A percentile compares a stretch with the other conserved stretches of the same genome.
These are phyloP conservation scores for Bimuria novae-zelandiae DNA, from an alignment of 2,329 filamentous ascomycete genomes.

Conservation along the genomic window DNA sequence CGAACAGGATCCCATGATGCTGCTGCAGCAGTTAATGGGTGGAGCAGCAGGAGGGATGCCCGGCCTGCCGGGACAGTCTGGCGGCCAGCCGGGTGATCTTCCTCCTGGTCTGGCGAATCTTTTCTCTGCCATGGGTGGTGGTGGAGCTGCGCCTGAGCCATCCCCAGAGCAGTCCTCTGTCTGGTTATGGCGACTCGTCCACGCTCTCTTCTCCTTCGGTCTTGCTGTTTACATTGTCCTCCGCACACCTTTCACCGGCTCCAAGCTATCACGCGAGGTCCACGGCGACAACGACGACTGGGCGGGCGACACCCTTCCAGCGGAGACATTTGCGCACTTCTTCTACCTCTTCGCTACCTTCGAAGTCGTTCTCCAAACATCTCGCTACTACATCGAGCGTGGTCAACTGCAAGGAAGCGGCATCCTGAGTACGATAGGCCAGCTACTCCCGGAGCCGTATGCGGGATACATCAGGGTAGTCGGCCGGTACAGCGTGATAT, in stretches of 20 bases:
- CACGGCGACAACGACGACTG: conserved; percentile 34
- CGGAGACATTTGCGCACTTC: conserved; percentile 58
- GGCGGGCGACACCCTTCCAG: conserved; percentile 38
- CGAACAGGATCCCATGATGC: conserved; percentile 67
- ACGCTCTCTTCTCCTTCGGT: conserved; percentile 71
- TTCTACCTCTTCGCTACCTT: conserved; percentile 83
- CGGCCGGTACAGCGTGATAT: conserved; percentile 71
- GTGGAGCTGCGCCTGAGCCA: conserved; percentile 37
- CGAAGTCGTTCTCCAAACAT: conserved; percentile 73
- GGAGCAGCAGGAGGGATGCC: conserved; percentile 45
- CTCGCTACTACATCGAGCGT: conserved; percentile 71
- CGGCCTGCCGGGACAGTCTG: conserved; percentile 32
- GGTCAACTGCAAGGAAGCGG: conserved; percentile 62
- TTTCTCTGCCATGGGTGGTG: conserved; percentile 52
- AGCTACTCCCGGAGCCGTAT: conserved; percentile 68
- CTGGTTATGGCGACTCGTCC: conserved; percentile 72
- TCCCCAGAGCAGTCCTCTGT: conserved; percentile 50
- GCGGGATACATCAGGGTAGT: conserved; percentile 65
- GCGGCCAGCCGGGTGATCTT: conserved; percentile 37
- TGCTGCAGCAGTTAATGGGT: conserved; percentile 75
- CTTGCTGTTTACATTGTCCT: conserved; percentile 73
- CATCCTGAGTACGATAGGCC: conserved; percentile 65
- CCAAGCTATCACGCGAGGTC: conserved; percentile 56
- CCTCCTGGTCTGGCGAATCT: conserved; percentile 51
- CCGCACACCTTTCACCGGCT: conserved; percentile 70